These are phyloP conservation scores for Aspergillus vadensis DNA, from an alignment of 2,329 filamentous ascomycete genomes.

Conservation along the genomic window DNA sequence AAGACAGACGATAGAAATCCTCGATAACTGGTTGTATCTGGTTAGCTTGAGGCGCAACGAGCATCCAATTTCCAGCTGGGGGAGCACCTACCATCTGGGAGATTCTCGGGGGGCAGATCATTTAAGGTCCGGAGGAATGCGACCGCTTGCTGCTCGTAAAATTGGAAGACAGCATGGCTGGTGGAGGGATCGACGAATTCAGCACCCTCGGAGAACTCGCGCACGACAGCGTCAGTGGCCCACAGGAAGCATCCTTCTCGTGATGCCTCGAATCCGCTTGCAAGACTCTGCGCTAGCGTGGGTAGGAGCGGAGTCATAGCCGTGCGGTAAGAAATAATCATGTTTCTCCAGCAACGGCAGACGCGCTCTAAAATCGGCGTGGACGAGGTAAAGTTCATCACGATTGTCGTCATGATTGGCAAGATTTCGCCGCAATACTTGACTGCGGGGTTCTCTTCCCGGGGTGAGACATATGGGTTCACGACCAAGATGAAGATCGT, in stretches of 20 bases:
- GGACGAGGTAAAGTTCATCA: conserved; percentile 84
- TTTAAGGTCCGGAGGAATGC: conserved; percentile 88
- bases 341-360: conserved; percentile 93
- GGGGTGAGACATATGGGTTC: conserved; percentile 71
- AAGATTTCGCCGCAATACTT: conserved; percentile 97
- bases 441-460: conserved; percentile 82
- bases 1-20: conserved; percentile 91
- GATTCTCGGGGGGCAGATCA: conserved; percentile 73
- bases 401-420: conserved; percentile 79
- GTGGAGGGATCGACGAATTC: conserved; percentile 82
- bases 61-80: neutral
- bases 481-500: conserved; percentile 83
- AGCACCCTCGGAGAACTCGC: conserved; percentile 90
- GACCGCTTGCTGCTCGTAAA: conserved; percentile 91
- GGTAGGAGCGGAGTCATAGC: conserved; percentile 84
- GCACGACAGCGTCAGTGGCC: conserved; percentile 91
- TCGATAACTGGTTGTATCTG: conserved; percentile 67
- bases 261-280: conserved; percentile 79
- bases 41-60: conserved; percentile 5
- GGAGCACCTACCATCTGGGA: conserved; percentile 63
- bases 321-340: conserved; percentile 93
- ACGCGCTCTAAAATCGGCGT: conserved; percentile 89
- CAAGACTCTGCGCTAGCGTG: conserved; percentile 83
- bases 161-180: conserved; percentile 84
- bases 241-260: conserved; percentile 97